phyloP scores from a whole-genome alignment of 768 basidiomycete species.

The Lyophyllum decastes region DNA sequence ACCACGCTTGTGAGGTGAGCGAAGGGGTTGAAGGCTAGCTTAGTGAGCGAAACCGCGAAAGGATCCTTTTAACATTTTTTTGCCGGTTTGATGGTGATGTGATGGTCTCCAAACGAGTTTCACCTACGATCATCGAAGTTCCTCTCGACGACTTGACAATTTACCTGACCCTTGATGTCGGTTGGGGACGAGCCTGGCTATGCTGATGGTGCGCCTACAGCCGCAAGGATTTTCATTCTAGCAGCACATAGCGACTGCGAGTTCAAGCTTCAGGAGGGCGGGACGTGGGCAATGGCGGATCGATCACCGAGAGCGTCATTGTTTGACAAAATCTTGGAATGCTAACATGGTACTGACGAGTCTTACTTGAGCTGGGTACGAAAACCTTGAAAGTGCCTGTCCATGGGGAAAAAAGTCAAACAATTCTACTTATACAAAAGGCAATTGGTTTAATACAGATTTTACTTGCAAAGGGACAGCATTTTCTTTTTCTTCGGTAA shows the following conservation, averaged over 20 bases:
- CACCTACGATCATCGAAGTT: background rate
- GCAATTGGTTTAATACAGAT: no score
- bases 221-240: no score
- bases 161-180: background rate
- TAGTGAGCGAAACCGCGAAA: slow-evolving; percentile 11
- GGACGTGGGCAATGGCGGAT: background rate
- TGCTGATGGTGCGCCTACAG: background rate
- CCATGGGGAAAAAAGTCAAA: no score
- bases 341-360: background rate
- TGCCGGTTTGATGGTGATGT: slow-evolving; percentile 12
- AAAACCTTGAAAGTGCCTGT: no score
- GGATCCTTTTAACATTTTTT: slow-evolving; percentile 6
- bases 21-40: slow-evolving; percentile 36
- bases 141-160: no score
- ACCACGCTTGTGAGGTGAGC: slow-evolving; percentile 31
- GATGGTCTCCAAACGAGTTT: slow-evolving; percentile 12
- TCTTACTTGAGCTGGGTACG: no score
- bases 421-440: no score
- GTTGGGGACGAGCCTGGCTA: background rate
- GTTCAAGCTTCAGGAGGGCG: no score
- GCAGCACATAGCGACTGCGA: no score
- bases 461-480: no score
- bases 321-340: background rate
- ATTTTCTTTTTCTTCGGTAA: no score
- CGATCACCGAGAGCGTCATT: background rate